Conservation (phyloP, 164 flowering plant genomes). For the Nymphaea colorata region DNA sequence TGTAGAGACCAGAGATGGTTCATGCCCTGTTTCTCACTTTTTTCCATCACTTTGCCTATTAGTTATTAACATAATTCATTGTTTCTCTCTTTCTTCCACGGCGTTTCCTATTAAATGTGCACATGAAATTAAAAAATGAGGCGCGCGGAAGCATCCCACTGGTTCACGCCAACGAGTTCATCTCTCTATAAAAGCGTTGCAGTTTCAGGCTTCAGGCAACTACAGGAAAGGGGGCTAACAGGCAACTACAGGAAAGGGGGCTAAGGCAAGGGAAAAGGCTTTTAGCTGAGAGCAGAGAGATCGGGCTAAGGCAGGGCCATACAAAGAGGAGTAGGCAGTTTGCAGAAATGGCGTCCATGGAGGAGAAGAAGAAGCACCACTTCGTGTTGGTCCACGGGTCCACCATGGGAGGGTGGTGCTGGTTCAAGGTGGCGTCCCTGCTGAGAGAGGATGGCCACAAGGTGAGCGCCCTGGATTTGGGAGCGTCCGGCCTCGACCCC, state of each 20-base stretch:
- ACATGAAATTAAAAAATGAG: background rate
- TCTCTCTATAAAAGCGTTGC: too few species aligned
- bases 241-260: background rate
- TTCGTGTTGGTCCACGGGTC: constrained; percentile 51
- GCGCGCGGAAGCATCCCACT: too few species aligned
- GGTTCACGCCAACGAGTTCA: background rate
- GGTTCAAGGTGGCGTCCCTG: constrained; percentile 37
- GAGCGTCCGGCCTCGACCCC: constrained; percentile 24
- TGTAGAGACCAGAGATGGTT: too few species aligned
- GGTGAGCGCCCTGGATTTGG: constrained; percentile 34
- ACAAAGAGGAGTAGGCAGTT: background rate
- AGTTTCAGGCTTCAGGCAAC: background rate
- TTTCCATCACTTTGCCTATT: too few species aligned
- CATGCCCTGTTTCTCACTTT: too few species aligned
- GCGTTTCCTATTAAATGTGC: too few species aligned
- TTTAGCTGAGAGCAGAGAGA: constrained; percentile 6
- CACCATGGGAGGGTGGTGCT: constrained; percentile 55
- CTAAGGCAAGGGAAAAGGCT: constrained; percentile 9
- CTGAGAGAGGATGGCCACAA: constrained; percentile 28
- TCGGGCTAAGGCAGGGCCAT: background rate
- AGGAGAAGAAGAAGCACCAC: constrained; percentile 15
- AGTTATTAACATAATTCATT: too few species aligned
- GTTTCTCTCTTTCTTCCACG: too few species aligned
- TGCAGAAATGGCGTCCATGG: background rate
- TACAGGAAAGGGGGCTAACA: constrained; percentile 8